Percentiles rank a stretch among this genome's conserved stretches.
phyloP scores from a whole-genome alignment of 176 grass and related monocot species.

The Canna indica region DNA sequence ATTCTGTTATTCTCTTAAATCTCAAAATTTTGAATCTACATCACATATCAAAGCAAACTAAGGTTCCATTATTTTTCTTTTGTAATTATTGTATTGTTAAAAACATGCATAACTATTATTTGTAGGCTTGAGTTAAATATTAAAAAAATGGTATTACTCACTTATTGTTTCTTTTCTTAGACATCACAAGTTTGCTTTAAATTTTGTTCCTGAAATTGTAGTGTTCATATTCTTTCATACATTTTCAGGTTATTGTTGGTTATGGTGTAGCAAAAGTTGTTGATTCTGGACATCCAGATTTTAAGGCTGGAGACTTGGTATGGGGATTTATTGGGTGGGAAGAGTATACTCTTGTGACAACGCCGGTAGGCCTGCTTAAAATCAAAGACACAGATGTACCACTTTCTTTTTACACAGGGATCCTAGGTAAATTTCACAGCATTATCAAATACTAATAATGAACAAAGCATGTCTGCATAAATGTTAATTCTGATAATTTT shows the following conservation, averaged over 20 bases:
- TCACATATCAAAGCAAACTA: neutral
- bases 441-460: neutral
- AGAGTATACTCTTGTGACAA: neutral
- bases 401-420: constrained; percentile 11
- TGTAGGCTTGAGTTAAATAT: neutral
- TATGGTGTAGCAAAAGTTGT: constrained; percentile 11
- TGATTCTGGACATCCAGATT: constrained; percentile 11
- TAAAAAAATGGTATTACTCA: neutral
- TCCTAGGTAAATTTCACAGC: constrained; percentile 1
- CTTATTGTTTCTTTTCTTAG: neutral
- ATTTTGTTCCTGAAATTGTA: neutral
- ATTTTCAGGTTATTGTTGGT: constrained; percentile 7
- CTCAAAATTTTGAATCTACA: neutral
- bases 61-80: neutral
- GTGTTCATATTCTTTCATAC: neutral
- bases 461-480: no score
- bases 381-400: constrained; percentile 7
- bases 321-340: constrained; percentile 11
- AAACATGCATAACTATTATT: neutral
- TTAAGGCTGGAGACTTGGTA: constrained; percentile 2
- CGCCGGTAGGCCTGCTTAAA: neutral
- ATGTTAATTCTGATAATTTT: no score
- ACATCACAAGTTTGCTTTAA: neutral
- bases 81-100: neutral
- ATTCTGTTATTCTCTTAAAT: no score